Evolutionary conservation across 1,284 basidiomycete genomes (phyloP).

Genomic region (Pseudozyma thailandica): DNA sequence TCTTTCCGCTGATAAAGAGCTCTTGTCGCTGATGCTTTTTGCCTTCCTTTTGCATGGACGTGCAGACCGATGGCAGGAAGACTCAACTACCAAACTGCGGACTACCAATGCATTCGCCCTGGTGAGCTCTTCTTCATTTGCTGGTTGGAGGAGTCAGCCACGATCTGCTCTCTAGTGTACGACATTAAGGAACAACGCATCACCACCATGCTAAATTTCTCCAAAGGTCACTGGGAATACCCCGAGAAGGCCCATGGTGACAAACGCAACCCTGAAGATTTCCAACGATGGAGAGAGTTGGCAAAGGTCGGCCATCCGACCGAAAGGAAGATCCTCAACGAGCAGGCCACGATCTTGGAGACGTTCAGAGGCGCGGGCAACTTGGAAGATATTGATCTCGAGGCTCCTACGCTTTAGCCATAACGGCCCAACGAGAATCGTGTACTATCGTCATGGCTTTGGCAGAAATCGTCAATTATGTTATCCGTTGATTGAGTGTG

Average conservation of each 20-base stretch:
- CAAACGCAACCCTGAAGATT: slow-evolving; percentile 65
- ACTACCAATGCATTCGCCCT: slow-evolving; percentile 63
- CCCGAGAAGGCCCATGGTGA: slow-evolving; percentile 64
- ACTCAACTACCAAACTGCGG: slow-evolving; percentile 64
- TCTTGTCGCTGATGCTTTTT: no score
- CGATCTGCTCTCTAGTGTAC: slow-evolving; percentile 63
- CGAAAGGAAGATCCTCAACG: slow-evolving; percentile 59
- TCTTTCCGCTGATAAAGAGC: no score
- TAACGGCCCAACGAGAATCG: neutral
- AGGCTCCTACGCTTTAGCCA: slow-evolving; percentile 46
- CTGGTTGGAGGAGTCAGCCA: slow-evolving; percentile 68
- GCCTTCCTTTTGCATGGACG: no score
- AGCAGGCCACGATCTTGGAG: slow-evolving; percentile 65
- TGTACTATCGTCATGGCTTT: no score
- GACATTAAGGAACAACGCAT: slow-evolving; percentile 61
- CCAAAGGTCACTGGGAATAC: slow-evolving; percentile 65
- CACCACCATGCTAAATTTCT: slow-evolving; percentile 66
- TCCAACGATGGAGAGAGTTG: slow-evolving; percentile 64
- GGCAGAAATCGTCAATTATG: no score
- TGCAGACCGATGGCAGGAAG: slow-evolving; percentile 61
- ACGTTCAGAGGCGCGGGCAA: slow-evolving; percentile 59
- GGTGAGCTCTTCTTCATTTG: slow-evolving; percentile 59
- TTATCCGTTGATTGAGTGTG: no score
- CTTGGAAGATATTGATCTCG: slow-evolving; percentile 60
- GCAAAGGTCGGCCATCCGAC: slow-evolving; percentile 62